Base-by-base conservation (phyloP, 805 yeast genomes). In the Wickerhamiella alocasiicola region DNA sequence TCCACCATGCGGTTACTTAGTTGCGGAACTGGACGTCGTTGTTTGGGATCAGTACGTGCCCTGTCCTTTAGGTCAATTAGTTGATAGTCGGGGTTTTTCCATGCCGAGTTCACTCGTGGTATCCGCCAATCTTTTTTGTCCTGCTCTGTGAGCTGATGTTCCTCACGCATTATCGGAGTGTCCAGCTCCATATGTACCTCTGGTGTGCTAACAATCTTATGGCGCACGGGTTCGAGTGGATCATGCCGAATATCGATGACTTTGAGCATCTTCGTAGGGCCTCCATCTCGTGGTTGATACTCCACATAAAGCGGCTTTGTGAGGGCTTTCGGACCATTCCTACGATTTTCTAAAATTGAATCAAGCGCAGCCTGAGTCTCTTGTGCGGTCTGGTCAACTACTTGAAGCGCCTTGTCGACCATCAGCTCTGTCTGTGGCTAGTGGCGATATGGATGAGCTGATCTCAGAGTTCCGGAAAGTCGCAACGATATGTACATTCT, bases 31-130 rank as follows among this genome's bases (percentile, higher is more conserved):
- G 57, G 61, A 26, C 55, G 52, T 20, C 53, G 45, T 0, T 63
- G 57, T 2, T 66, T 61, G 6, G 39, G 31, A 28, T 65, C 69
- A 11, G 70, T 68, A 1, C 78, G 78, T 42, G 82, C 64, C 44
- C 96, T 65, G 52, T 80, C 81, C 41, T 85, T 94, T 30, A 87
- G 59, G 1, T 80, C 75, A 33, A 87, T 77, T 1, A 94, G 76
- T 55, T 76, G 83, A 1, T 97, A 96, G 50, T 81, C 80, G 13
- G 87, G 82, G 57, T 91, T 91, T 58, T 85, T 87, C 96, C 97
- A 91, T 57, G 83, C 84, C 1, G 97, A 88, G 0, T 88, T 72
- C 1, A 93, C 83, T 0, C 94, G 77, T 0, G 97, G 97, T 23
- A 91, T 84, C 36, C 70, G 68, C 95, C 96, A 88, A 46, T 72